Evolutionary conservation across 345 rosid genomes (phyloP).

Genomic region (Hevea brasiliensis): DNA sequence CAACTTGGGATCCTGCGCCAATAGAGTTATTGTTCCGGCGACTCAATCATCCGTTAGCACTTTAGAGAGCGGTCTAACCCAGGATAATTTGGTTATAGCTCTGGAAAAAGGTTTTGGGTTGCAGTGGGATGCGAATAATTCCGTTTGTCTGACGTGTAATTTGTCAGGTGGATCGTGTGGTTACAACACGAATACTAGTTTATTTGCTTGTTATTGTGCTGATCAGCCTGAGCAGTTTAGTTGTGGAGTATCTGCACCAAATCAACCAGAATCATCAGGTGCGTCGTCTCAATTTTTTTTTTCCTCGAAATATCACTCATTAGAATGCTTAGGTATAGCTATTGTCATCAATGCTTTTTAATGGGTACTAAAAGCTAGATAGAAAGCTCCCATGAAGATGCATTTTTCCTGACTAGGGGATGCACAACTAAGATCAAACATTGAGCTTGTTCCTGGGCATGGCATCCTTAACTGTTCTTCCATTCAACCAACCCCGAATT

Average conservation of each 20-base stretch:
- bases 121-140: constrained; percentile 14
- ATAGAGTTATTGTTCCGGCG: constrained; percentile 21
- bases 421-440: too few relatives aligned
- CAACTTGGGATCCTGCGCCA: background rate
- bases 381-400: too few relatives aligned
- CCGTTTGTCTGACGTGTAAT: constrained; percentile 18
- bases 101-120: constrained; percentile 31
- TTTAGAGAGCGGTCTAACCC: accelerated
- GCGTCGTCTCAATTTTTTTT: background rate
- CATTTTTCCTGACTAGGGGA: too few relatives aligned
- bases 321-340: too few relatives aligned
- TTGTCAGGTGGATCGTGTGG: constrained; percentile 39
- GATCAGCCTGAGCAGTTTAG: background rate
- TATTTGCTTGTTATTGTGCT: constrained; percentile 27
- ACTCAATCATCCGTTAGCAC: background rate
- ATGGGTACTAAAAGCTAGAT: too few relatives aligned
- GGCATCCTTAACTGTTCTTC: background rate
- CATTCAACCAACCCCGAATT: background rate
- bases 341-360: too few relatives aligned
- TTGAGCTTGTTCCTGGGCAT: background rate
- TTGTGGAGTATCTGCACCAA: background rate
- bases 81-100: constrained; percentile 10
- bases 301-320: too few relatives aligned
- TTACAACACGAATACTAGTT: background rate
- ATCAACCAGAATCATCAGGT: background rate